Conservation (phyloP, 2,329 filamentous ascomycete species). For the Madurella mycetomatis region DNA sequence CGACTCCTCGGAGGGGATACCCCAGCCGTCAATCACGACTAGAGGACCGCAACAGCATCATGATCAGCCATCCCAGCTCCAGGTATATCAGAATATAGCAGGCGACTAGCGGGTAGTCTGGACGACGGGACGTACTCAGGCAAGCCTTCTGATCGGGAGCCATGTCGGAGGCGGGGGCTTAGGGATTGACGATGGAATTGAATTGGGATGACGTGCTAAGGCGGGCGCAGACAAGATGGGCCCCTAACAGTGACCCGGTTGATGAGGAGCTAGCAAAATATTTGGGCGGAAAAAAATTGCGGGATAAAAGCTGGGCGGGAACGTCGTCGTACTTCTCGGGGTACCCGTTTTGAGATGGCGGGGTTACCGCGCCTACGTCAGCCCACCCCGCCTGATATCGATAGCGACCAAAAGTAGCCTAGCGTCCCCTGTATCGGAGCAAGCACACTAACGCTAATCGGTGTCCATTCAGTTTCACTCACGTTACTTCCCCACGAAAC, state of each 20-base stretch:
- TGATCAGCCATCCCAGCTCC: conserved; percentile 56
- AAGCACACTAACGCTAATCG: background rate
- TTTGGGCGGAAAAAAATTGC: background rate
- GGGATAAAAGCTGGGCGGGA: conserved; percentile 19
- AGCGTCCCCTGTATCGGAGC: conserved; percentile 1
- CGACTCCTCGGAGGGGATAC: conserved; percentile 74
- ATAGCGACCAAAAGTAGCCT: background rate
- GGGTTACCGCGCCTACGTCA: conserved; percentile 7
- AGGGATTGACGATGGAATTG: background rate
- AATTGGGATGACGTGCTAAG: conserved; percentile 2
- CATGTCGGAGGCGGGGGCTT: conserved; percentile 31
- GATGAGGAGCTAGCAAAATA: background rate
- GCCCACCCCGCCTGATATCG: conserved; percentile 20
- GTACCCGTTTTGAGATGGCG: conserved; percentile 23
- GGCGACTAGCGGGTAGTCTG: conserved; percentile 40
- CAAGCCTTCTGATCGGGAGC: conserved; percentile 57
- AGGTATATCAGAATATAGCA: conserved; percentile 54
- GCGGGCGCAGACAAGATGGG: background rate
- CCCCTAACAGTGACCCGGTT: background rate
- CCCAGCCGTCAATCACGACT: conserved; percentile 99
- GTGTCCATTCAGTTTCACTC: no score
- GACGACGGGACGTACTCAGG: conserved; percentile 50
- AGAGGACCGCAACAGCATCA: conserved; percentile 46
- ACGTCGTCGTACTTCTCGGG: background rate
- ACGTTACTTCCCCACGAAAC: background rate